Conservation (phyloP, 495 filamentous ascomycete genomes). For the Penicillium antarcticum region DNA sequence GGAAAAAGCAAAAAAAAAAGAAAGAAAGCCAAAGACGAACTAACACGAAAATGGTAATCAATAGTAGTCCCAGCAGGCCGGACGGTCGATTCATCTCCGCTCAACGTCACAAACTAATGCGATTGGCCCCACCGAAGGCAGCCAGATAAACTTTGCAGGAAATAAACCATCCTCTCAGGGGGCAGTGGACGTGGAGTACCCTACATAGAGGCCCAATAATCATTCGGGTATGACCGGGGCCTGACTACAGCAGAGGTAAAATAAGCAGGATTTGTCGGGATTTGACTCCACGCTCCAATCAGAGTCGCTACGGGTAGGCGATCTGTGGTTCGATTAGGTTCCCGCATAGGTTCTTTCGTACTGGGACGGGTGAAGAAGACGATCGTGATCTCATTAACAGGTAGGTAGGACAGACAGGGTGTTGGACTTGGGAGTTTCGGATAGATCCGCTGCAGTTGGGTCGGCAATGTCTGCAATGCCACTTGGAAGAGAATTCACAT, state of each 20-base stretch:
- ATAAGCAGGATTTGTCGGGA: neutral
- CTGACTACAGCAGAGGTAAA: neutral
- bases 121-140: neutral
- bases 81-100: neutral
- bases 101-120: neutral
- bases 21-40: neutral
- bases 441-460: slow-evolving; percentile 15
- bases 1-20: neutral
- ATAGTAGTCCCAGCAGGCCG: neutral
- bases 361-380: slow-evolving; percentile 1
- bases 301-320: neutral
- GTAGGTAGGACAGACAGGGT: neutral
- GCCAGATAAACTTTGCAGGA: neutral
- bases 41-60: neutral
- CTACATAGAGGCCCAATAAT: neutral
- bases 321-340: neutral
- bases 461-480: neutral
- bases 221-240: neutral
- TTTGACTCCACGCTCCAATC: neutral
- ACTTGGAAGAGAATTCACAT: neutral
- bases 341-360: neutral
- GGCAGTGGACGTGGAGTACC: too few species aligned
- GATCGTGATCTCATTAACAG: neutral
- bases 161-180: neutral
- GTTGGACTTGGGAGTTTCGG: slow-evolving; percentile 6